Evolutionary conservation across 1,284 basidiomycete species (phyloP), one percentile per base, ranked within the genome.

Genomic region (Naganishia albida): DNA sequence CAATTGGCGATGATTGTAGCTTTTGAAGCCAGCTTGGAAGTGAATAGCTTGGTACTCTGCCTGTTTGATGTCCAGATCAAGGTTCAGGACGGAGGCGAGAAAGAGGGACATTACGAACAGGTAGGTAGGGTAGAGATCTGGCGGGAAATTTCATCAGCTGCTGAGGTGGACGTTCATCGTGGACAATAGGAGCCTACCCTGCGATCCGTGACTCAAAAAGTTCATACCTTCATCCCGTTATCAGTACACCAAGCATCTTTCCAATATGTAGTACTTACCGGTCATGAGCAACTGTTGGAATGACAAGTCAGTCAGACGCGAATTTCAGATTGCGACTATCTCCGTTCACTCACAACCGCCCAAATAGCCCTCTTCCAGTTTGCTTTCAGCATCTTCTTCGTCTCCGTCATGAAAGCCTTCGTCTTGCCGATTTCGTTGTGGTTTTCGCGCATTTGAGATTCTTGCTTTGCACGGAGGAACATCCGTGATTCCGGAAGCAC

Each of bases 141-240:
- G 16, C 42, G 13, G 16, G 42, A 43, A 20, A 20, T 4, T 43
- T 18, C 13, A 43, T 43, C 13, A 34, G 34, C 34, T 34, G n/a
- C n/a, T 43, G 13, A 43, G 13, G 6, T 43, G 6, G 6, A 15
- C 13, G 16, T 43, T 43, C 42, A 7, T 43, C 13, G 16, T 4
- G 6, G 6, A 3, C 3, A 15, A 15, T 10, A 48, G 16, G 18
- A 48, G 23, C n/a, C 23, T 48, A 23, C 46, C 46, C 67, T 90
- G 90, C 66, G 88, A 90, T 16, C 90, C 90, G 78, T 93, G 91
- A 3, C 89, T 90, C 68, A 94, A 82, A 83, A 97, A 97, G 82
- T 94, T 96, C 84, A 96, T 93, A 7, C 89, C 88, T 85, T 74
- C 65, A 68, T 67, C 74, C 34, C 39, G 12, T 25, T 38, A 16